Percentiles rank a stretch among this genome's conserved stretches.
Evolutionary conservation across 2,329 filamentous ascomycete genomes (phyloP).

Genomic region (Acephala macrosclerotiorum): DNA sequence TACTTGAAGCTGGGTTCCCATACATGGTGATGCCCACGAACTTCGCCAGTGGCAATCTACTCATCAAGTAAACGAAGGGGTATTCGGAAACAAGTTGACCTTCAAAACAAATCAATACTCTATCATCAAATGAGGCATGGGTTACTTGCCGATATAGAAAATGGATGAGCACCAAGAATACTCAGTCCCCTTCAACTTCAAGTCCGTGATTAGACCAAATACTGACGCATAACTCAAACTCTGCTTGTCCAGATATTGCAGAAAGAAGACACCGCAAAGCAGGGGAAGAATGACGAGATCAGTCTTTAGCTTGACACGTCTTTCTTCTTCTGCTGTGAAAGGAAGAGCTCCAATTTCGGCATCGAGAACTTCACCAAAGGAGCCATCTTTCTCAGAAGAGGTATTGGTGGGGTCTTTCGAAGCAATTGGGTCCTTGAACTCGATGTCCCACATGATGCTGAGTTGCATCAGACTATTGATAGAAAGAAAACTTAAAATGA

Average conservation of each 20-base stretch:
- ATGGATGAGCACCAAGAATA: slow-evolving; percentile 58
- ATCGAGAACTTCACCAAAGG: slow-evolving; percentile 3
- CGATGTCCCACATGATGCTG: slow-evolving; percentile 1
- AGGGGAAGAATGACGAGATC: slow-evolving; percentile 44
- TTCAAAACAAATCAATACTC: background rate
- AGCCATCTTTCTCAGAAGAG: slow-evolving; percentile 13
- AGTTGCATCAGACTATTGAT: background rate
- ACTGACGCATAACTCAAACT: slow-evolving; percentile 57
- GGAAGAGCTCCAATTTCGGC: slow-evolving; percentile 3
- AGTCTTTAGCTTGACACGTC: slow-evolving; percentile 44
- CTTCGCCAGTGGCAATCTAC: slow-evolving; percentile 54
- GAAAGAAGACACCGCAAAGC: slow-evolving; percentile 53
- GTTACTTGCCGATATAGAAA: slow-evolving; percentile 49
- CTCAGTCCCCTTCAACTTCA: slow-evolving; percentile 52
- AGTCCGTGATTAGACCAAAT: slow-evolving; percentile 54
- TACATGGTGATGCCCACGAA: slow-evolving; percentile 57
- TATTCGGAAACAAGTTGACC: slow-evolving; percentile 56
- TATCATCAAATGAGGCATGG: background rate
- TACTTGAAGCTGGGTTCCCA: slow-evolving; percentile 21
- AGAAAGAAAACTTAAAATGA: background rate
- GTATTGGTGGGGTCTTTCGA: background rate
- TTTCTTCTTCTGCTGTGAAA: slow-evolving; percentile 45
- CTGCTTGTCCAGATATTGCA: slow-evolving; percentile 57
- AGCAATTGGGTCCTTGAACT: background rate
- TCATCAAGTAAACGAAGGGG: slow-evolving; percentile 60